These are phyloP conservation scores for Aspergillus mulundensis DNA, from an alignment of 495 filamentous ascomycete genomes.

Conservation along the genomic window DNA sequence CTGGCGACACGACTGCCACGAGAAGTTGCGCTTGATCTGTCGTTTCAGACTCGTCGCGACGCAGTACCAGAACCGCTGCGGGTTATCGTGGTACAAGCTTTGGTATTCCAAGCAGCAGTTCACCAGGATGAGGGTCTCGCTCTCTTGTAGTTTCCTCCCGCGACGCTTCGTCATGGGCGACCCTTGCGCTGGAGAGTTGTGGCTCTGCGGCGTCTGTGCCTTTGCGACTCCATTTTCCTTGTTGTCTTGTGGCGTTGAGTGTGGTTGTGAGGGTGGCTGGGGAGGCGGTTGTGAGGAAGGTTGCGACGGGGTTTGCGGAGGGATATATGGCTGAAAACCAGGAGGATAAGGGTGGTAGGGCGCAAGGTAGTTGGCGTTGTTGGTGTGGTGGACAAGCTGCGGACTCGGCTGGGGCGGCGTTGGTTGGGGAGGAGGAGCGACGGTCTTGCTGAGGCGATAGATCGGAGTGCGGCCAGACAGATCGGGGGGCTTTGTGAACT, in stretches of 20 bases:
- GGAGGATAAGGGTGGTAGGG: conserved; percentile 2
- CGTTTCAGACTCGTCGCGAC: conserved; percentile 9
- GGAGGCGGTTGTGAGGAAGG: background rate
- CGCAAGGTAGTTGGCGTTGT: background rate
- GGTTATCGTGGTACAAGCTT: conserved; percentile 4
- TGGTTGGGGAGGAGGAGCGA: background rate
- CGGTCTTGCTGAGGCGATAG: conserved; percentile 9
- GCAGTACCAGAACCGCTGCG: conserved; percentile 9
- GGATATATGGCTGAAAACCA: background rate
- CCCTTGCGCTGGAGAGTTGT: background rate
- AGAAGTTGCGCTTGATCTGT: conserved; percentile 14
- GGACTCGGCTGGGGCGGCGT: background rate
- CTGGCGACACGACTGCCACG: conserved; percentile 11
- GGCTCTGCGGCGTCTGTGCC: background rate
- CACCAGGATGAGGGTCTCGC: conserved; percentile 6
- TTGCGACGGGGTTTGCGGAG: background rate
- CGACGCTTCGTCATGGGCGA: conserved; percentile 7
- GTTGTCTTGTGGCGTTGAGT: conserved; percentile 1
- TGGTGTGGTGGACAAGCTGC: background rate
- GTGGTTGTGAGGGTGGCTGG: background rate
- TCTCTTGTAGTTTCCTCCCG: conserved; percentile 13
- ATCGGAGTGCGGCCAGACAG: conserved; percentile 15
- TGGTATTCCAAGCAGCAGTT: conserved; percentile 15
- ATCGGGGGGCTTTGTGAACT: conserved; percentile 5
- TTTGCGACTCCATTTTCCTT: conserved; percentile 2